Evolutionary conservation across 116 monocot genomes (phyloP), one percentile per base, ranked within the genome.

Genomic region (Dioscorea cayenensis): DNA sequence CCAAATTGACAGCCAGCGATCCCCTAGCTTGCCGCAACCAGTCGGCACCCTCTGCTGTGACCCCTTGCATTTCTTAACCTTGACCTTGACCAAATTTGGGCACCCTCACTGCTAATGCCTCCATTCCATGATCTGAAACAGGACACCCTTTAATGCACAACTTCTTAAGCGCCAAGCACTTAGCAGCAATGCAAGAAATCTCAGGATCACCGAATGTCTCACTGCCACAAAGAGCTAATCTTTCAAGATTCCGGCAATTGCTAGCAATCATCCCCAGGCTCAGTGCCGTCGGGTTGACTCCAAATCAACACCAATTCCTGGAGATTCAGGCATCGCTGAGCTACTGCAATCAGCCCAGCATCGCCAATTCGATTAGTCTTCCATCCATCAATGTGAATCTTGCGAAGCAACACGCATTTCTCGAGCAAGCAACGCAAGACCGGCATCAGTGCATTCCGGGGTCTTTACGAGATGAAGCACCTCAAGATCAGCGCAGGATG

Each of bases 301-400:
- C 90, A 37, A n/a, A 89, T 94, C 55, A 94, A 63, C 14, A 94
- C 90, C 71, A 94, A 76, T 48, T 94, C 90, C 66, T 85, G 87
- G 65, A 94, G 66, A 28, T 87, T 87, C 19, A 78, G 72, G 68
- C 90, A 94, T 14, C 74, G 67, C 35, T 61, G 69, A 0, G 87
- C 87, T 5, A 89, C 74, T 0, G 79, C 55, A 1, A 71, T 59
- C 28, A 94, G 77, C 18, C 87, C 90, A 13, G 78, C 80, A 38
- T 90, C 87, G 1, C 90, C 90, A 22, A 89, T 87, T 61, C 90
- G 63, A 49, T 89, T 94, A 2, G 78, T 87, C 74, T 87, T 93
- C 89, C 86, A 89, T 6, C 89, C 89, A 65, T 93, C 92, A 25
- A 89, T 84, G 66, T 93, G 92, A 14, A 93, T 62, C 82, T 93